Percentiles rank a stretch among this genome's conserved stretches.
Evolutionary conservation across 768 basidiomycete genomes (phyloP).

Genomic region (Termitomyces sp.): DNA sequence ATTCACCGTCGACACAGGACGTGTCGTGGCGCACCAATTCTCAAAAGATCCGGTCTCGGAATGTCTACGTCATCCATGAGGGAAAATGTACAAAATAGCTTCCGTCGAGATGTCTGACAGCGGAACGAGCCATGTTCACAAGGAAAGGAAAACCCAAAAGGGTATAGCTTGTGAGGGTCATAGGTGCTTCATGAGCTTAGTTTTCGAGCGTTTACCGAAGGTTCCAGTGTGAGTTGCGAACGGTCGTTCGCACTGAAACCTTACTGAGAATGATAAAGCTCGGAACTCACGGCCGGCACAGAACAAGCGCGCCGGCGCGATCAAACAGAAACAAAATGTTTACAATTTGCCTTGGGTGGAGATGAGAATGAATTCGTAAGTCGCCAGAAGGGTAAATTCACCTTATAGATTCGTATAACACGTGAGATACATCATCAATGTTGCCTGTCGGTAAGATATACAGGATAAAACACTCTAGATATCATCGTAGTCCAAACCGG

Average conservation of each 20-base stretch:
- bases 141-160: constrained; percentile 14
- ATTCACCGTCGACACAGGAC: neutral
- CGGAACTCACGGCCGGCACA: neutral
- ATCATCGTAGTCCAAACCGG: constrained; percentile 14
- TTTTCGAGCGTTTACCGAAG: constrained; percentile 33
- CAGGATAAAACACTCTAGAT: neutral
- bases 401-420: neutral
- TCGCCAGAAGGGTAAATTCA: neutral
- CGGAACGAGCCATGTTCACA: constrained; percentile 59
- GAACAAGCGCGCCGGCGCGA: neutral
- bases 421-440: neutral
- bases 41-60: neutral
- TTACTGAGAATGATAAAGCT: constrained; percentile 5
- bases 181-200: constrained; percentile 43
- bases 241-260: constrained; percentile 31
- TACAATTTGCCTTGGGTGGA: neutral
- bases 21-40: neutral
- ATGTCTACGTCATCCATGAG: neutral
- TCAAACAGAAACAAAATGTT: neutral
- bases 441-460: neutral
- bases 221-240: constrained; percentile 29
- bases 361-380: neutral
- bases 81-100: neutral
- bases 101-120: constrained; percentile 42
- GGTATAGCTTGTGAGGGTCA: constrained; percentile 38